Evolutionary conservation across 441 rosid species (phyloP), one percentile per base, ranked within the genome.

Genomic region (Melastoma candidum): DNA sequence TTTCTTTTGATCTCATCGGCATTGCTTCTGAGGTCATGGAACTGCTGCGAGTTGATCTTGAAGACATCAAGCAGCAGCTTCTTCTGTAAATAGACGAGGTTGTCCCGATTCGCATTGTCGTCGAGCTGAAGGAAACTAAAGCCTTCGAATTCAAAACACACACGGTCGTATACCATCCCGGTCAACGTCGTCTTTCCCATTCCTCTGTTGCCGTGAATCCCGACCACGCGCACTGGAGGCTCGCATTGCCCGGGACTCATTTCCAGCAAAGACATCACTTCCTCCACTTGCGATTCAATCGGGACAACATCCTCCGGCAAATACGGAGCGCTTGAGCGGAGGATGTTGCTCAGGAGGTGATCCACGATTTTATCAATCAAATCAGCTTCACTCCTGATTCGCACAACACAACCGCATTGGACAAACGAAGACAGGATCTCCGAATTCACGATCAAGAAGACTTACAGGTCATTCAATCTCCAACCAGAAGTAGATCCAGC

Each of bases 401-500:
- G 3, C 29, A 7, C 12, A 56, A 22, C 17, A 13, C 4, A 1
- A 17, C 22, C 22, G 22, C 22, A 17, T 17, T 17, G 22, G 8
- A 22, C 9, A 53, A 29, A 22, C 12, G 17, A 32, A 36, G 11
- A 11, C 8, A 39, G 12, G 6, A 10, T 12, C 26, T 14, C 12
- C 11, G 46, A 2, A 13, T 54, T 1, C 1, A 3, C 12, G 12
- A 7, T 12, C 12, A 2, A 6, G 9, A 12, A 41, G 36, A 29
- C 36, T 29, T 29, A 29, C 36, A 3, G 3, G 9, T 8, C 57
- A 9, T 36, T 10, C 51, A 53, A 4, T 26, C 26, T 14, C 43
- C 57, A 61, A 2, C 57, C 55, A 7, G 64, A 24, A 24, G 46
- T 26, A 12, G 17, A 47, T 58, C 51, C 57, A 24, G 58, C 58